Evolutionary conservation across 352 stramenopile species (phyloP), one percentile per base, ranked within the genome.

Genomic region (Globisporangium yorkense): DNA sequence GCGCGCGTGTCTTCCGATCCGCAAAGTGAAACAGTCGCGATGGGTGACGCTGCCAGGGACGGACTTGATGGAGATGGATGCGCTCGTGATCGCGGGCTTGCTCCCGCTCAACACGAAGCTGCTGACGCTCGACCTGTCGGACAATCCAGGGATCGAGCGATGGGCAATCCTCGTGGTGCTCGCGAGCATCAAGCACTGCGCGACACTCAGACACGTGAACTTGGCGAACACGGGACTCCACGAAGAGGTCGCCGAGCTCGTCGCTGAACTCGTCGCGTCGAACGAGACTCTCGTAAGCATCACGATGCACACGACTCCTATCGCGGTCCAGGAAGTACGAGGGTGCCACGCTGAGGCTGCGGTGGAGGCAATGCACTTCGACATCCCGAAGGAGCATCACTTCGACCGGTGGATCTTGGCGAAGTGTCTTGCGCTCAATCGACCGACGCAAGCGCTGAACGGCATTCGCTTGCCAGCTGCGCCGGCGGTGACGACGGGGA

Each of bases 381-480:
- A 33, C 0, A 65, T 86, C 1, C 33, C 67, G 0, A 33, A 55
- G 0, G 51, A 56, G 5, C 74, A 92, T 35, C 67, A 78, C 53
- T 70, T 90, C 24, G 83, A 92, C 59, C 62, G 59, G 24, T 90
- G 78, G 77, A 80, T 92, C 50, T 54, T 90, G 12, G 67, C 72
- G 1, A 89, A 88, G 51, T 88, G 78, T 45, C 63, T 92, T 15
- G 65, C 63, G 9, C 60, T 90, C 33, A 92, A 92, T 52, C 80
- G 80, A 1, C 39, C 69, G 6, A 90, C 77, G 0, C 70, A 82
- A 29, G 63, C 84, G 35, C 63, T 90, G 3, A 92, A 92, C 16
- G 51, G 71, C 1, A 41, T 90, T 15, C 67, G 75, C 0, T 59
- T 89, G 6, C 71, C 75, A 41, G 55, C 33, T 2, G 40, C 31